phyloP scores from a whole-genome alignment of 331 rosid species.

The Telfairia occidentalis region DNA sequence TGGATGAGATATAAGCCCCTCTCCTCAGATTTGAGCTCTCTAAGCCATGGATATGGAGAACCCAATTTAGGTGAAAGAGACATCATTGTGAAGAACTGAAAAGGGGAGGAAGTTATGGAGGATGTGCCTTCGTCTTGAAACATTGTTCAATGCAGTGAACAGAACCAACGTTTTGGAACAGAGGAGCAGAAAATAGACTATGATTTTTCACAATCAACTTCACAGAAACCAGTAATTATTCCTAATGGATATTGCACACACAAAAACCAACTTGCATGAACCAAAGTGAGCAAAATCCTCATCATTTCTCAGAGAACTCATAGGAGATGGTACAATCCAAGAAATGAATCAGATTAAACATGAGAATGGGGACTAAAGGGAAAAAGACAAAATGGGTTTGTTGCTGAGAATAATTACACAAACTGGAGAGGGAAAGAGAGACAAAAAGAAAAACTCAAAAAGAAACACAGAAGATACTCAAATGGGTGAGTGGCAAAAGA shows the following conservation, averaged over 20 bases:
- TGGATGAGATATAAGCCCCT: conserved; percentile 72
- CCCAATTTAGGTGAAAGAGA: conserved; percentile 59
- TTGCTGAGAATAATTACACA: not conserved
- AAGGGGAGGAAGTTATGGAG: conserved; percentile 47
- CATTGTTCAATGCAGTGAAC: conserved; percentile 26
- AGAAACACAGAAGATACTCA: conserved; percentile 16
- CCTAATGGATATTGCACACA: not conserved
- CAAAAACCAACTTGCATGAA: conserved; percentile 10
- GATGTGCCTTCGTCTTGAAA: conserved; percentile 69
- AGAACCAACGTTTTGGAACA: conserved; percentile 14
- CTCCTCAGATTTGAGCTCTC: conserved; percentile 66
- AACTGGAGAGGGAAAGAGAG: not conserved
- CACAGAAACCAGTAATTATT: not conserved
- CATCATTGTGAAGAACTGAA: conserved; percentile 55
- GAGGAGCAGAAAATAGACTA: conserved; percentile 6
- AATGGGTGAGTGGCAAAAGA: conserved; percentile 13
- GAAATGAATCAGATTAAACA: conserved; percentile 24
- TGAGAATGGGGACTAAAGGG: conserved; percentile 12
- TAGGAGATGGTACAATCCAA: conserved; percentile 2
- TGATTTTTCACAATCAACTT: not conserved
- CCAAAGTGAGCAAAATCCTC: not conserved
- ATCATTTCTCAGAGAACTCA: not conserved
- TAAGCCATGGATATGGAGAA: conserved; percentile 56
- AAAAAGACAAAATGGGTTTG: conserved; percentile 6
- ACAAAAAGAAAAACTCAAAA: not conserved